A percentile compares a stretch with the other conserved stretches of the same genome.
phyloP scores from a whole-genome alignment of 495 filamentous ascomycete genomes.

The Lophiotrema nucula region DNA sequence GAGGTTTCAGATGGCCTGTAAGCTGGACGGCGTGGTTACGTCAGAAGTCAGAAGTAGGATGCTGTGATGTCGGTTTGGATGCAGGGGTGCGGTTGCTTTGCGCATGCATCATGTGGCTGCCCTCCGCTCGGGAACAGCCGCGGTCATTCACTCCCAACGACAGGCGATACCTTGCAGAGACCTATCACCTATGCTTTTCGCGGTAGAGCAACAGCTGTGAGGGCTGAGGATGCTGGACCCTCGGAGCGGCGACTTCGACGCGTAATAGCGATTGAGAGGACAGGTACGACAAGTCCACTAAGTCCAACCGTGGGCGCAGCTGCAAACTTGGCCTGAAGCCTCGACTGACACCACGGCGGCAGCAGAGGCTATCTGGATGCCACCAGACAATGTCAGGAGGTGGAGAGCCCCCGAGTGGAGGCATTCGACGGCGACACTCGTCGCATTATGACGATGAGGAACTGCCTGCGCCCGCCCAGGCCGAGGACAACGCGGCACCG shows the following conservation, averaged over 20 bases:
- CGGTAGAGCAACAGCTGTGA: too few relatives aligned
- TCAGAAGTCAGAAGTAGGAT: constrained; percentile 8
- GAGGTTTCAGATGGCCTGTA: too few relatives aligned
- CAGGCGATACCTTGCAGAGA: too few relatives aligned
- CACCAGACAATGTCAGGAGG: constrained; percentile 18
- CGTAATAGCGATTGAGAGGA: not conserved
- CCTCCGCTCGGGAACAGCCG: too few relatives aligned
- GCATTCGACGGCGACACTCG: constrained; percentile 27
- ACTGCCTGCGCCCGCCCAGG: not conserved
- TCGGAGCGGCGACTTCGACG: too few relatives aligned
- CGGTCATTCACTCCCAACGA: too few relatives aligned
- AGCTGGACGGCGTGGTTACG: too few relatives aligned
- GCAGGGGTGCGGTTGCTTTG: not conserved
- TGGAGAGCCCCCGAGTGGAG: constrained; percentile 16
- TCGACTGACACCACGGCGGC: not conserved
- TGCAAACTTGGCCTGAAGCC: not conserved
- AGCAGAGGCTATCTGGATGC: not conserved
- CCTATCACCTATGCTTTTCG: too few relatives aligned
- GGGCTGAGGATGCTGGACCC: too few relatives aligned
- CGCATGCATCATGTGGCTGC: constrained; percentile 8
- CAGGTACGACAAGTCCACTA: too few relatives aligned
- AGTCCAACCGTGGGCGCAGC: too few relatives aligned
- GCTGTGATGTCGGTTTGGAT: not conserved
- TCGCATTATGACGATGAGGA: constrained; percentile 23
- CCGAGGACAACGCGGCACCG: not conserved